phyloP scores from a whole-genome alignment of 164 flowering plant species.

The Amborella trichopoda region DNA sequence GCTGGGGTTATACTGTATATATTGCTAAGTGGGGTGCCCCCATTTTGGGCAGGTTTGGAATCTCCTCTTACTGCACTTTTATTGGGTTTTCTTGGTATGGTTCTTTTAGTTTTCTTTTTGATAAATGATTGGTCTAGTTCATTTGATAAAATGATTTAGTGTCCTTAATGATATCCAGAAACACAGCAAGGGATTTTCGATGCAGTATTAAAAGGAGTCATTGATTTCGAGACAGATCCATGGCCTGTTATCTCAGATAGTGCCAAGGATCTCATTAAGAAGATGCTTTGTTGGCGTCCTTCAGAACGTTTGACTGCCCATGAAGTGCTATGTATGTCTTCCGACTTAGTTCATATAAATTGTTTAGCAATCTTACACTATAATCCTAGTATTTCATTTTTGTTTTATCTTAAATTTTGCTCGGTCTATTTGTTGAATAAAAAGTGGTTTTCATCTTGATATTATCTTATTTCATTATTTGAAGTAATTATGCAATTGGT shows the following conservation, averaged over 20 bases:
- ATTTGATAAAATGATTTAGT: no score
- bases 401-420: background rate
- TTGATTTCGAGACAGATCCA: constrained; percentile 96
- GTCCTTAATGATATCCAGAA: no score
- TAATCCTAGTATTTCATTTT: background rate
- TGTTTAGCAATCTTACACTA: background rate
- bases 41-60: constrained; percentile 98
- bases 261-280: constrained; percentile 85
- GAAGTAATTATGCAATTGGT: no score
- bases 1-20: constrained; percentile 89
- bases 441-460: no score
- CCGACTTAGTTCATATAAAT: constrained; percentile 1
- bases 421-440: no score
- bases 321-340: constrained; percentile 80
- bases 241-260: constrained; percentile 97
- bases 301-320: constrained; percentile 87
- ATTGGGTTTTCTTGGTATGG: no score
- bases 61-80: no score
- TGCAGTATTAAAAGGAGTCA: constrained; percentile 83
- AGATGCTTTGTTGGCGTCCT: constrained; percentile 81
- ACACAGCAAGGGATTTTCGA: constrained; percentile 71
- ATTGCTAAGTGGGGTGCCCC: constrained; percentile 96
- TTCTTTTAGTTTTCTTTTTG: no score
- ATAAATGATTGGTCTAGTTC: no score
- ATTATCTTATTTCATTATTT: no score